phyloP scores from a whole-genome alignment of 768 basidiomycete species.

The Mycena kentingensis region DNA sequence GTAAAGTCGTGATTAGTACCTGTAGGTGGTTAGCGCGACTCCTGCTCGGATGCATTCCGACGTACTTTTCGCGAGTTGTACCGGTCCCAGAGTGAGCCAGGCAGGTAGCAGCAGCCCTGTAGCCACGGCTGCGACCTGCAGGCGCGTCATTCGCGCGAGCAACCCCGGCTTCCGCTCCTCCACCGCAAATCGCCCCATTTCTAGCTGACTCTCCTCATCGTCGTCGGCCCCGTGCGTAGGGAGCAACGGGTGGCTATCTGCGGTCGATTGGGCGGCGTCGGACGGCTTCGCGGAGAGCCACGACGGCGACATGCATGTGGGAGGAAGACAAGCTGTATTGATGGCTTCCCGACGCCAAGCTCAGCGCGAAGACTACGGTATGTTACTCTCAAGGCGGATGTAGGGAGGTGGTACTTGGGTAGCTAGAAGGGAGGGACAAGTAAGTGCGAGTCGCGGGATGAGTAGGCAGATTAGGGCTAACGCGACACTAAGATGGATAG shows the following conservation, averaged over 20 bases:
- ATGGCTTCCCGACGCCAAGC: no score
- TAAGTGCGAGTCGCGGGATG: no score
- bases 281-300: conserved; percentile 12
- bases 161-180: conserved; percentile 3
- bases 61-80: neutral
- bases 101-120: neutral
- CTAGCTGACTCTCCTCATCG: conserved; percentile 19
- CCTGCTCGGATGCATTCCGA: neutral
- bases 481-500: no score
- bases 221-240: conserved; percentile 13
- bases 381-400: no score
- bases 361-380: no score
- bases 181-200: conserved; percentile 16
- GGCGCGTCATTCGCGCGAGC: neutral
- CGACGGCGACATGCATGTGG: conserved; percentile 19
- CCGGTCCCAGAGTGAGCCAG: neutral
- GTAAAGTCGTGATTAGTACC: neutral
- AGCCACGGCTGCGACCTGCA: neutral
- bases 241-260: conserved; percentile 16
- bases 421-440: no score
- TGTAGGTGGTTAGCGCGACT: neutral
- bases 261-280: conserved; percentile 3
- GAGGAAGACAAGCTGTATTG: neutral
- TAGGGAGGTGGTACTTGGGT: no score
- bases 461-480: no score